A percentile compares a stretch with the other conserved stretches of the same genome.
Evolutionary conservation across 345 rosid genomes (phyloP).

Genomic region (Carallia brachiata): DNA sequence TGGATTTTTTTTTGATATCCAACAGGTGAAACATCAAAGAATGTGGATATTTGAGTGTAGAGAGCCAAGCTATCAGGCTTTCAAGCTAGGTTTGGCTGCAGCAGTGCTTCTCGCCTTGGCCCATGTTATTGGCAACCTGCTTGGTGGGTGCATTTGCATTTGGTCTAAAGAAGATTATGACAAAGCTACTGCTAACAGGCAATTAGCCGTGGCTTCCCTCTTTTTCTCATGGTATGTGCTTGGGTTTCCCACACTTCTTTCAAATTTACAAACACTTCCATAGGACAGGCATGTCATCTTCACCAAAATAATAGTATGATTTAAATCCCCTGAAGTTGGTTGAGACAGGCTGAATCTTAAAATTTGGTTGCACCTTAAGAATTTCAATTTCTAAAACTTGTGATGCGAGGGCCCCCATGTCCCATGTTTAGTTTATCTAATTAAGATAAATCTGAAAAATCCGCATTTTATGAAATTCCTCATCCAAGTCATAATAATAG

Average conservation of each 20-base stretch:
- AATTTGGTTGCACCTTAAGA: too few species aligned
- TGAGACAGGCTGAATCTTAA: too few species aligned
- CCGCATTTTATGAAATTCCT: too few species aligned
- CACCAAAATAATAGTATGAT: too few species aligned
- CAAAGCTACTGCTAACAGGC: constrained; percentile 58
- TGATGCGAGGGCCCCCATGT: too few species aligned
- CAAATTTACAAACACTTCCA: too few species aligned
- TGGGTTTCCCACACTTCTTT: background rate
- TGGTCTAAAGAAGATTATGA: constrained; percentile 52
- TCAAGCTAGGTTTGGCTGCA: constrained; percentile 73
- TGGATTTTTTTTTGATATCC: background rate
- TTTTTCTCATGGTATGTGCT: constrained; percentile 66
- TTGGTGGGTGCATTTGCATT: constrained; percentile 73
- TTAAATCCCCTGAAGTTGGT: too few species aligned
- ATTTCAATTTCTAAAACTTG: too few species aligned
- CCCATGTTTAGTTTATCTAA: too few species aligned
- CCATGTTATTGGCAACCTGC: constrained; percentile 54
- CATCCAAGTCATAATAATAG: too few species aligned
- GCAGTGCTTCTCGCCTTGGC: constrained; percentile 56
- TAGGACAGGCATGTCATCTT: too few species aligned
- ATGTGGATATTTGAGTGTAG: constrained; percentile 74
- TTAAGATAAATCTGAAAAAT: too few species aligned
- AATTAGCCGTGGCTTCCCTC: constrained; percentile 74
- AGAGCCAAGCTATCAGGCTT: constrained; percentile 74
- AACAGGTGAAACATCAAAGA: constrained; percentile 71